Base-by-base conservation (phyloP, 2,329 filamentous ascomycete species). In the Penicillium corylophilum region DNA sequence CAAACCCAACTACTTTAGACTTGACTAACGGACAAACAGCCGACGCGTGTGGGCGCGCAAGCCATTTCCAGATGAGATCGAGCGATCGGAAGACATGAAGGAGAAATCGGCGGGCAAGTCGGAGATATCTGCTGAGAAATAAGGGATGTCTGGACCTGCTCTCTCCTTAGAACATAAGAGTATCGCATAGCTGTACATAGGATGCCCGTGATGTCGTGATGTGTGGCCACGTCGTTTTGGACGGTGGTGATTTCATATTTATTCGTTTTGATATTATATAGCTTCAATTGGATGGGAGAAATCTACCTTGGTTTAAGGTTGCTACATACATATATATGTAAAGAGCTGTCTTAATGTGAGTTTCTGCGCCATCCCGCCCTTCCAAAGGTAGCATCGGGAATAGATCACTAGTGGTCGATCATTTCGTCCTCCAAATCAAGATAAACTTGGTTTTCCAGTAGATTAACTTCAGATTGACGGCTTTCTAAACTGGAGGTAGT, bases 21-120 rank as follows among this genome's bases (percentile, higher is more conserved):
- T 39, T 13, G 43, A 29, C 18, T 38, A 20, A 38, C 42, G 16
- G 41, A 12, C 13, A 15, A n/a, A 3, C 33, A 56, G 54, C n/a
- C 51, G 51, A 36, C 51, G 54, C 26, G 48, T 56, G 12, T 56
- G 51, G 51, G 54, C 54, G 20, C 54, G 54, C n/a, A 56, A 56
- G 39, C 54, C 54, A 3, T 36, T 44, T 5, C 36, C 48, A 20
- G 36, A 46, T n/a, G 54, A 56, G 26, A 4, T 38, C 18, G 39
- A 41, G 22, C 13, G n/a, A 15, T 26, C 39, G 2, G 39, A 5
- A 9, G 13, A 41, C 4, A 16, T 10, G 12, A n/a, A n/a, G 39
- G n/a, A 41, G 22, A 22, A 15, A 16, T 10, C 39, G 8, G 22
- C 23, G 13, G 12, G 6, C 20, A 24, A 16, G 7, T 26, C 39